phyloP scores from a whole-genome alignment of 2,329 filamentous ascomycete species.

The Penicillium sp. region DNA sequence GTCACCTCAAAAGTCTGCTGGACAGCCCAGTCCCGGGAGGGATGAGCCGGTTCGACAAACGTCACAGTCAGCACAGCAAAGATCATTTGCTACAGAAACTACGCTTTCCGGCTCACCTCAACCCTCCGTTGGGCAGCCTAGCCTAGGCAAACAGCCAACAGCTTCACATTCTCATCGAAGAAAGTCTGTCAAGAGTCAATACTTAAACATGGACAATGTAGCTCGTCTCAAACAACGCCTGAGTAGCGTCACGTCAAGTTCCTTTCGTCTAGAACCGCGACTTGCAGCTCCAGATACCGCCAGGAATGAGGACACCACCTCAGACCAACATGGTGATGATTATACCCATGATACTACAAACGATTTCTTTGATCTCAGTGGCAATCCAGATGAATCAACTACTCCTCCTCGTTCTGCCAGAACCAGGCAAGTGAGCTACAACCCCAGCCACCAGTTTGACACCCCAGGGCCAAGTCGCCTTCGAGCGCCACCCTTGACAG shows the following conservation, averaged over 20 bases:
- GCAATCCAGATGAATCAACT: conserved; percentile 6
- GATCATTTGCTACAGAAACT: neutral
- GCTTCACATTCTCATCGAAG: neutral
- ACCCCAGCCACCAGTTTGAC: neutral
- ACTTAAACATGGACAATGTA: neutral
- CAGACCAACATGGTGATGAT: neutral
- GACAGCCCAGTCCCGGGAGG: neutral
- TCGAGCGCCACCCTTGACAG: neutral
- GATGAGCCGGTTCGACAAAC: neutral
- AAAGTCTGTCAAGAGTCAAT: neutral
- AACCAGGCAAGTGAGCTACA: conserved; percentile 19
- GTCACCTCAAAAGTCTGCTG: neutral
- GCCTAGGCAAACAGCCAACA: neutral
- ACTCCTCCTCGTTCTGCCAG: conserved; percentile 19
- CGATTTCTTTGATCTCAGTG: conserved; percentile 9
- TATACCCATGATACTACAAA: neutral
- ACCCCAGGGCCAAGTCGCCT: neutral
- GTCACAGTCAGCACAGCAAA: neutral
- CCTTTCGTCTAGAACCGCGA: neutral
- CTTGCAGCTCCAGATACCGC: neutral
- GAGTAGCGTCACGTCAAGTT: neutral
- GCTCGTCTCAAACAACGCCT: neutral
- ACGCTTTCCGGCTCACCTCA: neutral
- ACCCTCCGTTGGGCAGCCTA: neutral
- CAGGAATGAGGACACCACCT: neutral